Evolutionary conservation across 306 rosid species (phyloP).

Genomic region (Malus sylvestris): DNA sequence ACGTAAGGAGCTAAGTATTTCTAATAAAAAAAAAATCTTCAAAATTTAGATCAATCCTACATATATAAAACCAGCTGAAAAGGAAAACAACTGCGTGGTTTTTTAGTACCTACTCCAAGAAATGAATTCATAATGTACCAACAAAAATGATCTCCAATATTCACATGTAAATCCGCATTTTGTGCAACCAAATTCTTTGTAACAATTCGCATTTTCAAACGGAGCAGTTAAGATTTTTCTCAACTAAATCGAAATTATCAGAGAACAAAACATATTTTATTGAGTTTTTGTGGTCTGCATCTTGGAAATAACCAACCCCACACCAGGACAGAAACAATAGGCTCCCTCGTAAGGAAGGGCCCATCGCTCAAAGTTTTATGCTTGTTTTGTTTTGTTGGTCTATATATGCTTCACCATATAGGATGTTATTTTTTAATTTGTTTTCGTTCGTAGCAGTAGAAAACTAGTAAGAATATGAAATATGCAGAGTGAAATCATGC

Average conservation of each 20-base stretch:
- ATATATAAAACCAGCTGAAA: constrained; percentile 23
- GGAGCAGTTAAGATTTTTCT: constrained; percentile 80
- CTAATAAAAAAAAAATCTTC: too few species aligned
- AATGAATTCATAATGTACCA: constrained; percentile 15
- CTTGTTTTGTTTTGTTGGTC: constrained; percentile 18
- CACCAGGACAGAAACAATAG: constrained; percentile 22
- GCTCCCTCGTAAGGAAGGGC: constrained; percentile 18
- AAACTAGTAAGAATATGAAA: not conserved
- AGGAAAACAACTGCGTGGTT: constrained; percentile 45
- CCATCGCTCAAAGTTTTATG: constrained; percentile 27
- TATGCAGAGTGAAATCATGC: not conserved
- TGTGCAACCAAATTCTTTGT: constrained; percentile 52
- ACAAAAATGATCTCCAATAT: constrained; percentile 23
- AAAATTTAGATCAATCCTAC: constrained; percentile 12
- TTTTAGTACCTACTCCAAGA: constrained; percentile 33
- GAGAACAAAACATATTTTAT: constrained; percentile 20
- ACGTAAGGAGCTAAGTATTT: not conserved
- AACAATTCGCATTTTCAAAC: constrained; percentile 75
- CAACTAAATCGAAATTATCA: constrained; percentile 35
- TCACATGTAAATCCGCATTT: constrained; percentile 80
- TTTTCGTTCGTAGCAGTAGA: not conserved
- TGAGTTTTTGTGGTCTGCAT: constrained; percentile 39
- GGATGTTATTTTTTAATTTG: not conserved
- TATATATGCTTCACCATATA: not conserved
- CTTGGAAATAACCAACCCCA: constrained; percentile 79